phyloP scores from a whole-genome alignment of 169 alveolate species.

The Cystoisospora suis region DNA sequence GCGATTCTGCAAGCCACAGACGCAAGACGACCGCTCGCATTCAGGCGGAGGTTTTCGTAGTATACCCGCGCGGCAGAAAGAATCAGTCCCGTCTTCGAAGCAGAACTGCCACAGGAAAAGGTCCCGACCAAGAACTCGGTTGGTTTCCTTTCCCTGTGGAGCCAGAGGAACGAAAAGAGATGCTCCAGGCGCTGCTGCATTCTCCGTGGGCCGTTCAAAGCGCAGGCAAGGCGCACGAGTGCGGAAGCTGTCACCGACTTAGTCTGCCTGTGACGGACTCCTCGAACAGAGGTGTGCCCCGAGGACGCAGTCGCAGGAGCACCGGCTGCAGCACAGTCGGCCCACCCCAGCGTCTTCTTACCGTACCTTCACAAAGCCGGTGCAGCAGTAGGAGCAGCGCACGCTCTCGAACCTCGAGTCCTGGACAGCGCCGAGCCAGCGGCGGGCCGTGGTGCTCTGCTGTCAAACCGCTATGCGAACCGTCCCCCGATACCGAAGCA shows the following conservation, averaged over 20 bases:
- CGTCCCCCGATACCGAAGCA: no score
- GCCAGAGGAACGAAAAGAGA: background rate
- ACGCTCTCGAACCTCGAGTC: no score
- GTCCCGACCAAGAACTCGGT: background rate
- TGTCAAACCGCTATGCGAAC: no score
- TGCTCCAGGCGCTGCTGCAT: background rate
- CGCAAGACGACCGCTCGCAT: background rate
- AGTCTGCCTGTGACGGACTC: background rate
- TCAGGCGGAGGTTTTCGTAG: background rate
- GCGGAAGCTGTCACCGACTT: background rate
- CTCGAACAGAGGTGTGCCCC: background rate
- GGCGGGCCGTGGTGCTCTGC: no score
- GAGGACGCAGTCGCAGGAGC: background rate
- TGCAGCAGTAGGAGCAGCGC: background rate
- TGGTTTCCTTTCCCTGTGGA: background rate
- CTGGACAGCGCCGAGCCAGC: no score
- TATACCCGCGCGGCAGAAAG: background rate
- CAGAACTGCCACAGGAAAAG: background rate
- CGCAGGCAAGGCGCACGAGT: background rate
- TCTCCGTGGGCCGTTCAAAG: background rate
- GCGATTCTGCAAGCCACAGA: background rate
- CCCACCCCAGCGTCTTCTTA: background rate
- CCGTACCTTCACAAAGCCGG: background rate
- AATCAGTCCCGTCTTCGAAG: background rate
- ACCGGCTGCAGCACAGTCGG: background rate